A percentile compares a stretch with the other conserved stretches of the same genome.
Evolutionary conservation across 495 filamentous ascomycete genomes (phyloP).

Genomic region (Hypoxylon fragiforme): DNA sequence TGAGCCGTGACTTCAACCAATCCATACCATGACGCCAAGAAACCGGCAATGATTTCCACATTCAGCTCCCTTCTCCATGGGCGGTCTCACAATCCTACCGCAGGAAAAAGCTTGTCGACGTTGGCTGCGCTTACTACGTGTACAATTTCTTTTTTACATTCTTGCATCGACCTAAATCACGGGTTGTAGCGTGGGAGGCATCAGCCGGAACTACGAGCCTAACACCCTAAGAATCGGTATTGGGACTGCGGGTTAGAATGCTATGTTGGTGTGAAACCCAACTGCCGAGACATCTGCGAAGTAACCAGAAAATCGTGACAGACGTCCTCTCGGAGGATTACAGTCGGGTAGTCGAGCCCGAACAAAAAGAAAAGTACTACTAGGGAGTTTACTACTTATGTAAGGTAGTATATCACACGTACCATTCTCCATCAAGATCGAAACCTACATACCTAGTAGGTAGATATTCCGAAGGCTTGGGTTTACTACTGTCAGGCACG

Average conservation of each 20-base stretch:
- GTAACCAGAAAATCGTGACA: conserved; percentile 4
- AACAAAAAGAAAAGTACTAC: too few species aligned
- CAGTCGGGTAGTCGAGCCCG: neutral
- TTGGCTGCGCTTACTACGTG: conserved; percentile 32
- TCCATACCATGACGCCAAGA: conserved; percentile 25
- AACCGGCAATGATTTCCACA: conserved; percentile 26
- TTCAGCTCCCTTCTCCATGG: conserved; percentile 20
- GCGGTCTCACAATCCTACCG: conserved; percentile 4
- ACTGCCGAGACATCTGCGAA: conserved; percentile 28
- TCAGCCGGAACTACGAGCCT: conserved; percentile 31
- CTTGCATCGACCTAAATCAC: conserved; percentile 16
- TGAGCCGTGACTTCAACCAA: conserved; percentile 11
- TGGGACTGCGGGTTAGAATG: conserved; percentile 7
- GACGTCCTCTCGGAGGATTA: conserved; percentile 17
- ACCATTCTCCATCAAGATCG: conserved; percentile 7
- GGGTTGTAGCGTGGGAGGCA: too few species aligned
- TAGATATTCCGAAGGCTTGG: conserved; percentile 5
- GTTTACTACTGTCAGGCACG: neutral
- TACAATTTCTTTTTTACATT: neutral
- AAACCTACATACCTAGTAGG: neutral
- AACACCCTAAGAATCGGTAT: conserved; percentile 4
- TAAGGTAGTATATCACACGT: conserved; percentile 23
- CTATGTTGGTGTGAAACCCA: conserved; percentile 25
- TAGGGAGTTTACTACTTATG: conserved; percentile 27
- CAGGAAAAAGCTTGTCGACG: conserved; percentile 19